These are phyloP conservation scores for Ilex asprella DNA, from an alignment of 257 asterid species.

Conservation along the genomic window DNA sequence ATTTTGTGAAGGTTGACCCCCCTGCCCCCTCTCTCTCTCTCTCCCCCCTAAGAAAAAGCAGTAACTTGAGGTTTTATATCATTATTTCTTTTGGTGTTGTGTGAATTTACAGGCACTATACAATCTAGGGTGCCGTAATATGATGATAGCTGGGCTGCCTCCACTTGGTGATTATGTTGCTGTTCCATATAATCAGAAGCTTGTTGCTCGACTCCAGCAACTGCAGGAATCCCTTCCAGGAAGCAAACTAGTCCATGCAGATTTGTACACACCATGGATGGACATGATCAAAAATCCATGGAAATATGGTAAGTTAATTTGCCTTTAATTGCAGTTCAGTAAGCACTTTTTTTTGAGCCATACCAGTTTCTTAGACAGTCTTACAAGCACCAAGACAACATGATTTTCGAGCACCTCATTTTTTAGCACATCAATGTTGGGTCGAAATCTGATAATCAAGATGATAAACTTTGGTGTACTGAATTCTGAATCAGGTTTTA, in stretches of 20 bases:
- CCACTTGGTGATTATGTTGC: slow-evolving; percentile 20
- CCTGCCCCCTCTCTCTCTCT: too few species aligned
- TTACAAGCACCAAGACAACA: too few species aligned
- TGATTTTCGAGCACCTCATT: too few species aligned
- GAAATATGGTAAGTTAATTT: slow-evolving; percentile 7
- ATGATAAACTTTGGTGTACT: neutral
- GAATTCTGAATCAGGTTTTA: slow-evolving; percentile 12
- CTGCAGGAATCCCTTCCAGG: slow-evolving; percentile 9
- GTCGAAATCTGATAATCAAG: neutral
- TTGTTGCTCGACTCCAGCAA: slow-evolving; percentile 3
- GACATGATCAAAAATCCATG: slow-evolving; percentile 18
- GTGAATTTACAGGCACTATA: slow-evolving; percentile 15
- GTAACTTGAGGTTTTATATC: too few species aligned
- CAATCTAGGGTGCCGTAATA: slow-evolving; percentile 16
- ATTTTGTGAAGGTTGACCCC: too few species aligned
- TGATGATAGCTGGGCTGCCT: slow-evolving; percentile 20
- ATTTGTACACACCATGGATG: slow-evolving; percentile 7
- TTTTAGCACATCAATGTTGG: too few species aligned
- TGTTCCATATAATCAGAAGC: slow-evolving; percentile 15
- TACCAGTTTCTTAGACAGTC: too few species aligned
- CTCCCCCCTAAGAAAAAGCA: too few species aligned
- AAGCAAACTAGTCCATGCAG: slow-evolving; percentile 21
- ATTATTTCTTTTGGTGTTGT: too few species aligned
- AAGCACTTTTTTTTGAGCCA: neutral
- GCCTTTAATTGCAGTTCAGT: neutral